These are phyloP conservation scores for Raphidocelis subcapitata DNA, from an alignment of 139 green algal species.

Conservation along the genomic window DNA sequence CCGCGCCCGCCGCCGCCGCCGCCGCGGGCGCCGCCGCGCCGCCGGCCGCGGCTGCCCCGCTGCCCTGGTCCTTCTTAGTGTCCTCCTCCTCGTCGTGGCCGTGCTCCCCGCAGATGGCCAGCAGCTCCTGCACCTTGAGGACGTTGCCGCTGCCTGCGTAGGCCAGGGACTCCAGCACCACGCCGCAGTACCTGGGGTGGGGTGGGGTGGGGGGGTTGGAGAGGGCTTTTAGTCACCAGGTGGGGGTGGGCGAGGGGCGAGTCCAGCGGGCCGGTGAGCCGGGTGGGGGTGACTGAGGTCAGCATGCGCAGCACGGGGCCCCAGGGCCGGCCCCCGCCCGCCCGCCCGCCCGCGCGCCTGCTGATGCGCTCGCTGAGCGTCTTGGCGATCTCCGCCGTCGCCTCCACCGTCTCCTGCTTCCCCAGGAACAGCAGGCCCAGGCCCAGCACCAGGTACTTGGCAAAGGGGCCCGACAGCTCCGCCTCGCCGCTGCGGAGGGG, in stretches of 20 bases:
- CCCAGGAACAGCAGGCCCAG: conserved; percentile 96
- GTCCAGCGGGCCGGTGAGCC: conserved; percentile 1
- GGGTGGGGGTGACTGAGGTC: background rate
- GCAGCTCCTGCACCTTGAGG: conserved; percentile 93
- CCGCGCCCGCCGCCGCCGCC: no score
- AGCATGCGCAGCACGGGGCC: background rate
- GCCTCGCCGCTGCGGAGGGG: conserved; percentile 67
- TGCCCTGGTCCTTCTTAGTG: background rate
- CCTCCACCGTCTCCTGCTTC: conserved; percentile 86
- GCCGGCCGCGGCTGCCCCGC: background rate
- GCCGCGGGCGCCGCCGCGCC: background rate
- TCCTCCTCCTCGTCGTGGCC: conserved; percentile 68
- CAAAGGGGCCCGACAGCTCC: conserved; percentile 73
- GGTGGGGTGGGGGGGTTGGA: background rate
- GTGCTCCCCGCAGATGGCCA: conserved; percentile 87
- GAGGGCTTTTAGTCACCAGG: background rate
- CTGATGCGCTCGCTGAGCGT: conserved; percentile 85
- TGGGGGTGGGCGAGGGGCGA: background rate
- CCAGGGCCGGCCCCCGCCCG: background rate
- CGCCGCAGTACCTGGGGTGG: conserved; percentile 33
- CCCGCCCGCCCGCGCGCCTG: conserved; percentile 47
- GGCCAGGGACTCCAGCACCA: conserved; percentile 81
- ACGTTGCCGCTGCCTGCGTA: conserved; percentile 98
- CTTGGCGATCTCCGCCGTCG: conserved; percentile 90
- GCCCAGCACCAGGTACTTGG: conserved; percentile 80